These are phyloP conservation scores for Colletotrichum sojae DNA, from an alignment of 2,329 filamentous ascomycete genomes.

Conservation along the genomic window DNA sequence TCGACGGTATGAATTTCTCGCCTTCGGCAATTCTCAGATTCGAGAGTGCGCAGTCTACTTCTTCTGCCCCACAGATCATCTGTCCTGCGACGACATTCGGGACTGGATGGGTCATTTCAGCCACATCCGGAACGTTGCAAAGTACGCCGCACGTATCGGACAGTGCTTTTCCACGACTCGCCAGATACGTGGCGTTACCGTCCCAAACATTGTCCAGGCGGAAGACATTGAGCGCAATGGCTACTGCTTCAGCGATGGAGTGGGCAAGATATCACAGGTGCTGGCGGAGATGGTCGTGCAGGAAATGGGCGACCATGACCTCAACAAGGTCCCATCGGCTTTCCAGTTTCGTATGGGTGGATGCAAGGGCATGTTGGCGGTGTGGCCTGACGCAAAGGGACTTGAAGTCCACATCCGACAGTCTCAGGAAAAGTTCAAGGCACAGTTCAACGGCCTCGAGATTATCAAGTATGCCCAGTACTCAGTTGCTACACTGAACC, in stretches of 20 bases:
- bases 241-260: slow-evolving; percentile 89
- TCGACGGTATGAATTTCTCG: slow-evolving; percentile 88
- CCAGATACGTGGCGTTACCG: slow-evolving; percentile 75
- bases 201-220: slow-evolving; percentile 72
- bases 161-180: slow-evolving; percentile 97
- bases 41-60: slow-evolving; percentile 94
- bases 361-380: slow-evolving; percentile 88
- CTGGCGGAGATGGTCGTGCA: slow-evolving; percentile 80
- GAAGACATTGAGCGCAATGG: slow-evolving; percentile 78
- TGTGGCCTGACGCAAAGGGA: slow-evolving; percentile 77
- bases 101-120: slow-evolving; percentile 88
- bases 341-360: slow-evolving; percentile 95
- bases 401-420: slow-evolving; percentile 83
- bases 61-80: slow-evolving; percentile 79
- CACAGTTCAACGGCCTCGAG: slow-evolving; percentile 80
- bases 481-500: slow-evolving; percentile 85
- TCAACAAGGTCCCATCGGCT: slow-evolving; percentile 77
- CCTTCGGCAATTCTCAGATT: slow-evolving; percentile 96
- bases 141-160: slow-evolving; percentile 88
- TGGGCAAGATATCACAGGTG: slow-evolving; percentile 89
- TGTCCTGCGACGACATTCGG: slow-evolving; percentile 83
- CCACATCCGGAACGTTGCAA: slow-evolving; percentile 87
- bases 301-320: slow-evolving; percentile 74
- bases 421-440: slow-evolving; percentile 90
- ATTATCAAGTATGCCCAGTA: slow-evolving; percentile 86